Evolutionary conservation across 139 green algal genomes (phyloP).

Genomic region (Edaphochlamys debaryana): DNA sequence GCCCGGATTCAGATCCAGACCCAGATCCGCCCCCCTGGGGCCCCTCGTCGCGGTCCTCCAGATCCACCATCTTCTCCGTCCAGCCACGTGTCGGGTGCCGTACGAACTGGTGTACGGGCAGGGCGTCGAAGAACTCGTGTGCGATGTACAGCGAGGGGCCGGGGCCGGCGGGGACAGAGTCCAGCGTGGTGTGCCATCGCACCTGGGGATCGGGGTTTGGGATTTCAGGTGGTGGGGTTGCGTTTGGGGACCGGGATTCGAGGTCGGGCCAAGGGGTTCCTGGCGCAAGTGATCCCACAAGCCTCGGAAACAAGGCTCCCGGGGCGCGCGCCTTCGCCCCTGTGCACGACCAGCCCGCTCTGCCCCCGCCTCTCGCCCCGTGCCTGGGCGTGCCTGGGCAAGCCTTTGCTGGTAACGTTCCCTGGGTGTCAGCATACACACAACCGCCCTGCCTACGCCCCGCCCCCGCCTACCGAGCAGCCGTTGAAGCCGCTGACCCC

Average conservation of each 20-base stretch:
- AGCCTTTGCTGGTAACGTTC: no score
- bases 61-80: slow-evolving; percentile 89
- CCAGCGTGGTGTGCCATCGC: slow-evolving; percentile 74
- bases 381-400: no score
- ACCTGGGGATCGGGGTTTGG: slow-evolving; percentile 54
- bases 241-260: background rate
- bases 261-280: no score
- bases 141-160: slow-evolving; percentile 85
- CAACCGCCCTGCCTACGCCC: no score
- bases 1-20: no score
- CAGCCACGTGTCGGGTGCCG: slow-evolving; percentile 61
- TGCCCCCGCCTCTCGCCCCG: no score
- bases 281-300: no score
- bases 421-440: no score
- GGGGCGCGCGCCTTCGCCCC: no score
- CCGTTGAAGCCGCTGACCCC: background rate
- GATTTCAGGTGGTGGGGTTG: background rate
- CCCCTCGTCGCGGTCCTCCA: slow-evolving; percentile 32
- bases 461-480: background rate
- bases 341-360: no score
- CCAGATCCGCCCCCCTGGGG: no score
- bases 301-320: no score
- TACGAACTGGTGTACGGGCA: slow-evolving; percentile 97
- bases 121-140: slow-evolving; percentile 98
- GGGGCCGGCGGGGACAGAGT: slow-evolving; percentile 68